These are phyloP conservation scores for Ettlia oleoabundans DNA, from an alignment of 139 green algal species.

Conservation along the genomic window DNA sequence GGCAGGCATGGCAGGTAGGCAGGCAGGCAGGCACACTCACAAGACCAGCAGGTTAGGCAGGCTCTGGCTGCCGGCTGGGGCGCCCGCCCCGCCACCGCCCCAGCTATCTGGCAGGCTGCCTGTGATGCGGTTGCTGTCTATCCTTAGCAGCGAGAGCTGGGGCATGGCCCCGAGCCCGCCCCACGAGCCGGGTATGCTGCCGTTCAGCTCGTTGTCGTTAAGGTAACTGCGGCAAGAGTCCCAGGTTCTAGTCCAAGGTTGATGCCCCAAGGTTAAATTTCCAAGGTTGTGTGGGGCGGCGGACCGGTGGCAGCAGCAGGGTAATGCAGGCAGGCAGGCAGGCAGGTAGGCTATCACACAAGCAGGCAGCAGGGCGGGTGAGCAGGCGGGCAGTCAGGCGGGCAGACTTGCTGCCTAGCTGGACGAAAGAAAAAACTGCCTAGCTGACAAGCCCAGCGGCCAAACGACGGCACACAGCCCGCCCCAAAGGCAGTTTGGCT, in stretches of 20 bases:
- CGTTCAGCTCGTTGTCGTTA: slow-evolving; percentile 30
- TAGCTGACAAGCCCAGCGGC: no score
- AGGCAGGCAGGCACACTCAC: background rate
- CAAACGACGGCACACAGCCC: no score
- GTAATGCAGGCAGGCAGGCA: no score
- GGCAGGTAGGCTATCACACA: no score
- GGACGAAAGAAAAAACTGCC: no score
- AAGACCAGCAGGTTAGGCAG: slow-evolving; percentile 25
- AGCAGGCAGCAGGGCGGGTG: no score
- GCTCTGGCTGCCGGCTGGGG: background rate
- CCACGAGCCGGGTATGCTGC: slow-evolving; percentile 6
- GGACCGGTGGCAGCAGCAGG: no score
- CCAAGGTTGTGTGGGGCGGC: background rate
- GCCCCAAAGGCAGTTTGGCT: no score
- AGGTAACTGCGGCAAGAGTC: slow-evolving; percentile 5
- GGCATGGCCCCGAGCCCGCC: slow-evolving; percentile 5
- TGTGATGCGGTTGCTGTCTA: slow-evolving; percentile 20
- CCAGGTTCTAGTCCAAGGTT: background rate
- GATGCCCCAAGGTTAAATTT: no score
- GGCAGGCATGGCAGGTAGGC: no score
- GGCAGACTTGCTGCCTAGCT: no score
- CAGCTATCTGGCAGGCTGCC: slow-evolving; percentile 19
- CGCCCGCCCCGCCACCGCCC: background rate
- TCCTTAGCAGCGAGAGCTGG: slow-evolving; percentile 17
- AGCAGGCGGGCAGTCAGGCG: no score